Evolutionary conservation across 495 filamentous ascomycete species (phyloP).

Genomic region (Xylaria telfairii): DNA sequence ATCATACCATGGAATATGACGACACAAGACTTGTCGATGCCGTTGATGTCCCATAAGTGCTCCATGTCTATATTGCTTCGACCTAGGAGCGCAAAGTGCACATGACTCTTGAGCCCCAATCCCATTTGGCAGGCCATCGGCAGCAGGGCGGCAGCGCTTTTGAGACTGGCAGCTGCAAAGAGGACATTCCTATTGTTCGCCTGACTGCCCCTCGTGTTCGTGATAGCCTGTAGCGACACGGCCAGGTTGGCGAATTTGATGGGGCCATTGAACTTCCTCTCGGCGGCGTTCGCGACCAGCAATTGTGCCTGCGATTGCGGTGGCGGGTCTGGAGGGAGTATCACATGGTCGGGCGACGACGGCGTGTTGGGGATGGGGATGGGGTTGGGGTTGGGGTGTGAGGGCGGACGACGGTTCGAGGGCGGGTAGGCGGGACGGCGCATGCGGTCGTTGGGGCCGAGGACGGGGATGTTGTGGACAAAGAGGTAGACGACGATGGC

Average conservation of each 20-base stretch:
- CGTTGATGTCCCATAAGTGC: conserved; percentile 61
- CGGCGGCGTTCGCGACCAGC: not conserved
- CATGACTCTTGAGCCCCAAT: conserved; percentile 58
- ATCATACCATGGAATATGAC: conserved; percentile 61
- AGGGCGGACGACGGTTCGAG: conserved; percentile 16
- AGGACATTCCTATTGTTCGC: conserved; percentile 60
- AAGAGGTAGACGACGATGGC: conserved; percentile 49
- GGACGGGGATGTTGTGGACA: conserved; percentile 49
- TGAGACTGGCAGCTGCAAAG: conserved; percentile 62
- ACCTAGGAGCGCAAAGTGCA: conserved; percentile 65
- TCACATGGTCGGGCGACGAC: conserved; percentile 9
- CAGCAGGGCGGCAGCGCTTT: conserved; percentile 61
- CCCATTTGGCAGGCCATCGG: conserved; percentile 69
- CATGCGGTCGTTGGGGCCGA: conserved; percentile 34
- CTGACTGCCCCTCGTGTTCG: conserved; percentile 43
- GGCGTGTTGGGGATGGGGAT: too few species aligned
- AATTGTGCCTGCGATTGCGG: conserved; percentile 17
- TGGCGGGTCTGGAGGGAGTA: conserved; percentile 23
- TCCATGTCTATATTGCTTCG: conserved; percentile 58
- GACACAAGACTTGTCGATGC: conserved; percentile 59
- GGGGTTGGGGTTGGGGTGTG: conserved; percentile 6
- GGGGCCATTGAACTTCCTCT: conserved; percentile 46
- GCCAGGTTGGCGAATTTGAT: conserved; percentile 46
- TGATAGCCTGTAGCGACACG: conserved; percentile 46
- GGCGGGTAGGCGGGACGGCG: conserved; percentile 26